Percentiles rank a stretch among this genome's conserved stretches.
These are phyloP conservation scores for Phylloboletellus chloephorus DNA, from an alignment of 1,284 basidiomycete genomes.

Conservation along the genomic window DNA sequence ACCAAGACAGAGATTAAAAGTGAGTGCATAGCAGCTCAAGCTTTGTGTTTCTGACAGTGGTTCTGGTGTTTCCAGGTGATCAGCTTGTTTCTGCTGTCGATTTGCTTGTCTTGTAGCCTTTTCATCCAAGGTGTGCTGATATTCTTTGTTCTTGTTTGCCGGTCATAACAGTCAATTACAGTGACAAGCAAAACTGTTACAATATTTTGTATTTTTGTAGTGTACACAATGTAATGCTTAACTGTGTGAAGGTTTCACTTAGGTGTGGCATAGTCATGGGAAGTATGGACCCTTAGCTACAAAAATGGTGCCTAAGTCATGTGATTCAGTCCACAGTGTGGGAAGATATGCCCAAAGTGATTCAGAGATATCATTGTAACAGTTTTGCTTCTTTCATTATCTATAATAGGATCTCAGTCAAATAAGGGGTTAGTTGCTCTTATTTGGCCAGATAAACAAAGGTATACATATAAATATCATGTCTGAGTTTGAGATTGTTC, in stretches of 20 bases:
- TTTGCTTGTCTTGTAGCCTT: no score
- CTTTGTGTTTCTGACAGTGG: no score
- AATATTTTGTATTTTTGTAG: neutral
- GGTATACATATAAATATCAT: no score
- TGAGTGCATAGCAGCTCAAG: no score
- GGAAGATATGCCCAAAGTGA: no score
- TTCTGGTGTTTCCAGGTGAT: no score
- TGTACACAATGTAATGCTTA: neutral
- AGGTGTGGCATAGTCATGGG: neutral
- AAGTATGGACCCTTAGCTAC: neutral
- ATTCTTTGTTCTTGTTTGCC: neutral
- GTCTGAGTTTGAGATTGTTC: no score
- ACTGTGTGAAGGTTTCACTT: neutral
- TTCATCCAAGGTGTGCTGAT: neutral
- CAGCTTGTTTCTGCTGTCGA: no score
- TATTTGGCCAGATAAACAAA: constrained; percentile 1
- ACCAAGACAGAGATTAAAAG: no score
- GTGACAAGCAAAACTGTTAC: neutral
- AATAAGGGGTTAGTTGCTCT: neutral
- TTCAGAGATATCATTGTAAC: no score
- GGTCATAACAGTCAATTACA: neutral
- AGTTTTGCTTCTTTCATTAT: no score
- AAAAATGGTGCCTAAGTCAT: neutral
- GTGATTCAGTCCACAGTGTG: neutral
- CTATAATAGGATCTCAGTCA: no score